Base-by-base conservation (phyloP, 768 basidiomycete genomes). In the Mycena vulgaris region DNA sequence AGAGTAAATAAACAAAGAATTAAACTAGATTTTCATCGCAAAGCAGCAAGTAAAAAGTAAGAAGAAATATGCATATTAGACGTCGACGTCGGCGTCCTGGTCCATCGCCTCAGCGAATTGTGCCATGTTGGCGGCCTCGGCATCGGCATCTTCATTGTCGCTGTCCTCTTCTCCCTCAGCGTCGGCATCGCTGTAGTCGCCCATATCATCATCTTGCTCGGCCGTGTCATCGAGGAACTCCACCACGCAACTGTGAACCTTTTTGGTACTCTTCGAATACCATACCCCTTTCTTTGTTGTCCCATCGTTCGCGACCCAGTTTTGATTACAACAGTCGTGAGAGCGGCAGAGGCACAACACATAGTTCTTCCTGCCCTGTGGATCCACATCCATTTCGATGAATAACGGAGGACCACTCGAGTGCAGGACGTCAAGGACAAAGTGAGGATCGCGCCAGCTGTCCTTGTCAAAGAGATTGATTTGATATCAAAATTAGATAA, bases 161-260 rank as follows among this genome's bases (percentile, higher is more conserved):
- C 49, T 23, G 17, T 35, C 27, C 31, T n/a, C 47, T n/a, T 61
- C 31, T 31, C 48, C 59, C 30, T 13, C 19, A 49, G 30, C 48
- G 7, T 35, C 33, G n/a, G 30, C 45, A 17, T 33, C 45, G 17
- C 19, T 25, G 49, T 27, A 59, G 25, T 27, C 25, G 25, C 5
- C 48, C 56, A 57, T 57, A 27, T 28, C 42, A 21, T 59, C 58
- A 23, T 45, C 58, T 11, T 59, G 58, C n/a, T 62, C 60, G 25
- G 17, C 60, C 45, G 40, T 27, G n/a, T 61, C 59, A 49, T 51
- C 49, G 27, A 63, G 21, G 25, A 63, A 63, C 5, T n/a, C 25
- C 25, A 23, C 62, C 21, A 63, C 31, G 62, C 62, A 53, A 19
- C 51, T 31, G 30, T 52, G 51, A 7, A 19, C 13, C 10, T 31